phyloP scores from a whole-genome alignment of 1,284 basidiomycete species.

The Quambalaria eucalypti region DNA sequence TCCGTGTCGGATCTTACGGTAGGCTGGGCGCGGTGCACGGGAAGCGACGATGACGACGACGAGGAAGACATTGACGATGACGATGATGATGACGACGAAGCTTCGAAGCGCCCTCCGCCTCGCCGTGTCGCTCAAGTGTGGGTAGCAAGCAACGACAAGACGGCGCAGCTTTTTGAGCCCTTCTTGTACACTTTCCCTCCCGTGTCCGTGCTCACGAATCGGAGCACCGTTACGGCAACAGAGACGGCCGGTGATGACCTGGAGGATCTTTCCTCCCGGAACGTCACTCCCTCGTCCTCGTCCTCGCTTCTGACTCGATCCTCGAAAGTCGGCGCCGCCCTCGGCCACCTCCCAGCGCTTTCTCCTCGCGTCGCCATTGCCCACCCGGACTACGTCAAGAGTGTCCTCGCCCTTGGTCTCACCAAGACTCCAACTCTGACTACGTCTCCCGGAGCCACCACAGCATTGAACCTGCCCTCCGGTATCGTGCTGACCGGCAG shows the following conservation, averaged over 20 bases:
- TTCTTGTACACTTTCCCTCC: background rate
- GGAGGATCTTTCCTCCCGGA: too few species aligned
- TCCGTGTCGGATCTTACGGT: background rate
- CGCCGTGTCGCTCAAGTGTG: background rate
- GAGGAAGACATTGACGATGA: background rate
- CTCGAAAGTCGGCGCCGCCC: background rate
- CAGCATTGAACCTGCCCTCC: background rate
- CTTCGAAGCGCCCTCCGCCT: background rate
- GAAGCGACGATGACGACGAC: slow-evolving; percentile 1
- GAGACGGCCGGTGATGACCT: too few species aligned
- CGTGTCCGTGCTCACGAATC: too few species aligned
- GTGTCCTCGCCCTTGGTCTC: background rate
- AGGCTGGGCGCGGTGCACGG: background rate
- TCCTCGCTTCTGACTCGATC: background rate
- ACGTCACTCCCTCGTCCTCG: background rate
- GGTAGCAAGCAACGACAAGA: slow-evolving; percentile 3
- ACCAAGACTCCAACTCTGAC: background rate
- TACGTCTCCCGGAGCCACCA: background rate
- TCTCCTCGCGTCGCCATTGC: background rate
- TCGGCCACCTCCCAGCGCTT: background rate
- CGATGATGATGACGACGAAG: background rate
- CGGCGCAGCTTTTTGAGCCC: background rate
- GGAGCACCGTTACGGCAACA: too few species aligned
- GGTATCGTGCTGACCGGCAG: background rate
- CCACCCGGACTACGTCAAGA: slow-evolving; percentile 4